Percentiles rank a stretch among this genome's conserved stretches.
These are phyloP conservation scores for Aureobasidium sp. DNA, from an alignment of 2,329 filamentous ascomycete species.

Conservation along the genomic window DNA sequence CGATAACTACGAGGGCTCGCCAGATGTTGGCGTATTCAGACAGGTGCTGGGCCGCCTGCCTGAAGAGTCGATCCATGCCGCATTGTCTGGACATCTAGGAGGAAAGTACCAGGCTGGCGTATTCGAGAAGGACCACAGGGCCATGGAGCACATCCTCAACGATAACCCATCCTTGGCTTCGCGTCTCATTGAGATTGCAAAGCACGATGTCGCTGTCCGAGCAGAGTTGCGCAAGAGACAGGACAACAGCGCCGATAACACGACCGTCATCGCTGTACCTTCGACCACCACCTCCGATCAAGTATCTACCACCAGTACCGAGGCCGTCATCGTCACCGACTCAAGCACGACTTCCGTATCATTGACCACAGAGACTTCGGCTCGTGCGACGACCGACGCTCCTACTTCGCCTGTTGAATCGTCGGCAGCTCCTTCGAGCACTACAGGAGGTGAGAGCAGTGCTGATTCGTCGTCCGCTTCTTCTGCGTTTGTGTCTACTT, in stretches of 20 bases:
- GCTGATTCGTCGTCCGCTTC: slow-evolving; percentile 16
- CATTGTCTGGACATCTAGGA: slow-evolving; percentile 56
- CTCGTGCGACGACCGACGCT: neutral
- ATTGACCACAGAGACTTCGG: slow-evolving; percentile 19
- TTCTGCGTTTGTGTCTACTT: slow-evolving; percentile 15
- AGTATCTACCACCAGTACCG: slow-evolving; percentile 19
- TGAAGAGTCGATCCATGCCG: slow-evolving; percentile 54
- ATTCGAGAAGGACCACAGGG: slow-evolving; percentile 55
- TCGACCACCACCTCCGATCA: slow-evolving; percentile 5
- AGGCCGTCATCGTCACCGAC: slow-evolving; percentile 21
- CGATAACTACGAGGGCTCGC: slow-evolving; percentile 17
- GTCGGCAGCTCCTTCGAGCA: slow-evolving; percentile 15
- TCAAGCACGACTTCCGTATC: slow-evolving; percentile 21
- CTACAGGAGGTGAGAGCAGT: slow-evolving; percentile 18
- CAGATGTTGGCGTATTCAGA: slow-evolving; percentile 38
- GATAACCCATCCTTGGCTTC: slow-evolving; percentile 55
- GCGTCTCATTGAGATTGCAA: slow-evolving; percentile 56
- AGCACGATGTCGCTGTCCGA: slow-evolving; percentile 30
- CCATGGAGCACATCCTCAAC: slow-evolving; percentile 54
- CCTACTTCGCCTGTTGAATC: slow-evolving; percentile 15
- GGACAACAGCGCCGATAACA: slow-evolving; percentile 16
- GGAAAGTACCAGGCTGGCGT: slow-evolving; percentile 60
- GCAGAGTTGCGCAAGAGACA: slow-evolving; percentile 37
- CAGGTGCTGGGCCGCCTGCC: slow-evolving; percentile 50
- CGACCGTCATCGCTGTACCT: slow-evolving; percentile 18